Evolutionary conservation across 305 asterid genomes (phyloP), one percentile per base, ranked within the genome.

Genomic region (Andrographis paniculata): DNA sequence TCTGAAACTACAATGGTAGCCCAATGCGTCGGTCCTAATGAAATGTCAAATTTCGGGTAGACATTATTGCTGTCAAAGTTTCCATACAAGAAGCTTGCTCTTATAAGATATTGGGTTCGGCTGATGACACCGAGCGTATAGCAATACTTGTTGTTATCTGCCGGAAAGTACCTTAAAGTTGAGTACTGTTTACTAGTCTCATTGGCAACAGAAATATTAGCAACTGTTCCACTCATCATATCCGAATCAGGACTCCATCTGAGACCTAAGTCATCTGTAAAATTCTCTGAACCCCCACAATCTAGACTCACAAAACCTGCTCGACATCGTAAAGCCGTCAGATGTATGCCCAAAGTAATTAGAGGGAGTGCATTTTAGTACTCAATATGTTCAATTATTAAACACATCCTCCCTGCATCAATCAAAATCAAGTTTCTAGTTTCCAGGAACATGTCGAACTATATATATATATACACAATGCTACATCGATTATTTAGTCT

Each of bases 11-110:
- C 93, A 47, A 91, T 76, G 2, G 95, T 91, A 53, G 80, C 70
- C 99, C 99, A 91, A 68, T 62, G 88, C 27, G 99, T 91, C 22
- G 99, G 70, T 59, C 99, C 99, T 2, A 91, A 56, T 4, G 96
- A 80, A 62, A 91, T 67, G 60, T 91, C 99, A 48, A 91, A 91
- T 75, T 86, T 91, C 23, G 99, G 99, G 48, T 91, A 91, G 11
- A 80, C 89, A 22, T 83, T 74, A 45, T 71, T 74, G 61, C 45
- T 75, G 56, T 82, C 94, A 54, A 87, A 91, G 82, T 84, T 64
- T 0, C 94, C 96, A 23, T 91, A 91, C 68, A 91, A 76, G 84
- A 91, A 91, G 50, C 78, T 78, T 1, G 95, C 87, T 56, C 99
- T 73, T 62, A 91, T 50, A 48, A 91, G 99, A 71, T 83, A 80